Conservation (phyloP, 2,329 filamentous ascomycete species). For the Microcyclospora tardicrescens region DNA sequence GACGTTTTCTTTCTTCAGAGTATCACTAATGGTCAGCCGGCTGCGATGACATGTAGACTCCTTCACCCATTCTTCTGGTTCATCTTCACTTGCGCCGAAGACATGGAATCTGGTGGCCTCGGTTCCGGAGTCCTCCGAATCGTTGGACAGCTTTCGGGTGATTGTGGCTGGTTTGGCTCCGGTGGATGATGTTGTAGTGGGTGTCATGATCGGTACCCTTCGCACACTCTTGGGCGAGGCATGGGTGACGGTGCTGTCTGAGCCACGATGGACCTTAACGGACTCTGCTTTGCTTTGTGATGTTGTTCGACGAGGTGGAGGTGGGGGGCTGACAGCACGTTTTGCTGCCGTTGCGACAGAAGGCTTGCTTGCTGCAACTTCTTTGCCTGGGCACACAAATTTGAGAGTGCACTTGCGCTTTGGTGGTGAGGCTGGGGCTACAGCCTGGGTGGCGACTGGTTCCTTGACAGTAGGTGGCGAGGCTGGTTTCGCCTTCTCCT, state of each 20-base stretch:
- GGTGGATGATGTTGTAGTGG: conserved; percentile 4
- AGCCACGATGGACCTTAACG: conserved; percentile 30
- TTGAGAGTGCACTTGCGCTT: conserved; percentile 54
- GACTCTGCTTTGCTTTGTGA: conserved; percentile 1
- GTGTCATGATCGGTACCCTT: conserved; percentile 20
- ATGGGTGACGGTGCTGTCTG: conserved; percentile 38
- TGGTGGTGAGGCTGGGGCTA: conserved; percentile 23
- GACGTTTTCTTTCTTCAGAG: conserved; percentile 74
- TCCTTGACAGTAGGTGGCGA: conserved; percentile 20
- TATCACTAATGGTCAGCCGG: conserved; percentile 80
- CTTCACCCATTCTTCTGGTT: conserved; percentile 86
- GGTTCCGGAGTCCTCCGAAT: conserved; percentile 34
- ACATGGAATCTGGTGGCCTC: conserved; percentile 63
- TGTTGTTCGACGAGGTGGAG: conserved; percentile 14
- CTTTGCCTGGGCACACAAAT: conserved; percentile 56
- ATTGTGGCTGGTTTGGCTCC: conserved; percentile 6
- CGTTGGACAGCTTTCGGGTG: conserved; percentile 18
- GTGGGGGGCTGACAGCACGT: conserved; percentile 31
- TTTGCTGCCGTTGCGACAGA: conserved; percentile 14
- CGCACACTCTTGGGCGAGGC: conserved; percentile 32
- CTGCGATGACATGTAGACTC: conserved; percentile 50
- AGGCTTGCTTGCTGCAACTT: conserved; percentile 24
- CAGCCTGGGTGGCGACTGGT: conserved; percentile 3
- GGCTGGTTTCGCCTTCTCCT: conserved; percentile 28
- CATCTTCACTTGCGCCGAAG: conserved; percentile 69